These are phyloP conservation scores for Blastocystis hominis DNA, from an alignment of 352 stramenopile species.

Conservation along the genomic window DNA sequence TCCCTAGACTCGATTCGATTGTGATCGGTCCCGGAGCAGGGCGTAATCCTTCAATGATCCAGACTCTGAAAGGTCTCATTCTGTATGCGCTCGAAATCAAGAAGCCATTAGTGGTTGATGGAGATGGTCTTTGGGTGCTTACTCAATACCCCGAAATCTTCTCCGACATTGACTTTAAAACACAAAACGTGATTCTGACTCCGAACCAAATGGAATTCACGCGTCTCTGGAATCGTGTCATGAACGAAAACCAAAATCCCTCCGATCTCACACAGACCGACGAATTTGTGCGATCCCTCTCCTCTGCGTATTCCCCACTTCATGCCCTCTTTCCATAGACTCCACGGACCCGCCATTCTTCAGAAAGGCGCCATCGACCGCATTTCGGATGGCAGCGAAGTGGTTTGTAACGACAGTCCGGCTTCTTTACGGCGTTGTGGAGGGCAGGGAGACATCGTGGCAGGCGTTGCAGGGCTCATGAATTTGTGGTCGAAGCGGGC, in stretches of 20 bases:
- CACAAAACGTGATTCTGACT: constrained; percentile 75
- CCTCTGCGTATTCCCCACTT: neutral
- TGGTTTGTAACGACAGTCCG: constrained; percentile 64
- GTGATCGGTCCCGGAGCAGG: constrained; percentile 85
- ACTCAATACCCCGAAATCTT: constrained; percentile 64
- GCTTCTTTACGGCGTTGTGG: constrained; percentile 73
- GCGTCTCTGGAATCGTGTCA: constrained; percentile 62
- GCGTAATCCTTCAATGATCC: constrained; percentile 73
- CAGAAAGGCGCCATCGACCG: constrained; percentile 73
- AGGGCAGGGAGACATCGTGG: constrained; percentile 79
- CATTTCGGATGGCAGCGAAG: constrained; percentile 70
- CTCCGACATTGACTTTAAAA: neutral
- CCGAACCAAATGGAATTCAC: constrained; percentile 79
- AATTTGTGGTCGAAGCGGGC: neutral
- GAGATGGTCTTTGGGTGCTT: constrained; percentile 80
- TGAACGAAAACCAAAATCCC: neutral
- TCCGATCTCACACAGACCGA: neutral
- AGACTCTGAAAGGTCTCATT: constrained; percentile 69
- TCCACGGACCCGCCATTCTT: constrained; percentile 72
- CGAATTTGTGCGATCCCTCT: neutral
- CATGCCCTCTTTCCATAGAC: neutral
- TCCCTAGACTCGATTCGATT: constrained; percentile 63
- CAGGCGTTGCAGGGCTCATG: constrained; percentile 62
- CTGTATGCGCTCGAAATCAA: constrained; percentile 65
- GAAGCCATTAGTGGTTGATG: constrained; percentile 82